A percentile compares a stretch with the other conserved stretches of the same genome.
phyloP scores from a whole-genome alignment of 2,329 filamentous ascomycete species.

The Orbilia ellipsospora region DNA sequence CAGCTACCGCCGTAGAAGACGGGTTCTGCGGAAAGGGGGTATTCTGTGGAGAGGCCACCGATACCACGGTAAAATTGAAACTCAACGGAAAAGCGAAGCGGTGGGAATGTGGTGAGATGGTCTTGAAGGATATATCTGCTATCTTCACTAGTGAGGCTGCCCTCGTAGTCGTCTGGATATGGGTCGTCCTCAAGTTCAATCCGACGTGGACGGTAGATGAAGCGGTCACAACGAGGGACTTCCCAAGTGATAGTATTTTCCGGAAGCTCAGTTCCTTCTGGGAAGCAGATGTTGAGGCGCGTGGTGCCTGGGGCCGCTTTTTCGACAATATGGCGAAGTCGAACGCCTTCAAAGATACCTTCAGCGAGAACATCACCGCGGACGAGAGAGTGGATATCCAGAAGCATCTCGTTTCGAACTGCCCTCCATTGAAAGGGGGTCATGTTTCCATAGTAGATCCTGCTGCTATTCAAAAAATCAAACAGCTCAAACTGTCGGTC shows the following conservation, averaged over 20 bases:
- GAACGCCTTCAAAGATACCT: constrained; percentile 33
- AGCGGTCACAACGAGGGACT: constrained; percentile 31
- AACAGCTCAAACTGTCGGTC: constrained; percentile 29
- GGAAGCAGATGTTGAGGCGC: constrained; percentile 25
- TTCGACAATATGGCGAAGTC: constrained; percentile 30
- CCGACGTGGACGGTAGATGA: constrained; percentile 36
- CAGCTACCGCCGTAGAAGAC: constrained; percentile 51
- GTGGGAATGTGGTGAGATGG: constrained; percentile 20
- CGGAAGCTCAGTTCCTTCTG: neutral
- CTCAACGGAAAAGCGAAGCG: constrained; percentile 46
- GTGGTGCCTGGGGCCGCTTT: neutral
- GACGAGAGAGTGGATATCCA: constrained; percentile 10
- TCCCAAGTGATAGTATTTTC: constrained; percentile 12
- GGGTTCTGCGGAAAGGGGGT: constrained; percentile 22
- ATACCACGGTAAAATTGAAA: constrained; percentile 50
- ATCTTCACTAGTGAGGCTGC: neutral
- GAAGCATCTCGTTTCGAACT: constrained; percentile 30
- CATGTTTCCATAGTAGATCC: constrained; percentile 42
- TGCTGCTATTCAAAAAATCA: constrained; percentile 36
- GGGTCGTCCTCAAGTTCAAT: constrained; percentile 34
- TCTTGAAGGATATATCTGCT: neutral
- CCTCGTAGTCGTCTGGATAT: constrained; percentile 1
- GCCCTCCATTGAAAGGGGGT: constrained; percentile 39
- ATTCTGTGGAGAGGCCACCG: constrained; percentile 15
- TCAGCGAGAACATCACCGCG: constrained; percentile 29